These are phyloP conservation scores for Diplocarpon rosae DNA, from an alignment of 2,329 filamentous ascomycete species.

Conservation along the genomic window DNA sequence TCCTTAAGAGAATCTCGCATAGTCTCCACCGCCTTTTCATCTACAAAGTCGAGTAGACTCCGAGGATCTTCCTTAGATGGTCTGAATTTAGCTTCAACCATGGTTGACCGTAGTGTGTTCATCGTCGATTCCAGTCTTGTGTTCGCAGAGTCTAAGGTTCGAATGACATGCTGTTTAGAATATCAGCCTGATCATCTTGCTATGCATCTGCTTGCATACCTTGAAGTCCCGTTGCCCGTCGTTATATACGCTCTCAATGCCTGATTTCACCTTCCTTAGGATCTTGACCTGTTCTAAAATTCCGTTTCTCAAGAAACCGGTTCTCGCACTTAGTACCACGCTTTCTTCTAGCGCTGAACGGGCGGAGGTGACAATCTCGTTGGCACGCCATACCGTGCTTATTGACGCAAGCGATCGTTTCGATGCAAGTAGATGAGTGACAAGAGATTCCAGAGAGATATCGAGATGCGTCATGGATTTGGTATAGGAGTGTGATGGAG, in stretches of 20 bases:
- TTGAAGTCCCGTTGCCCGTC: constrained; percentile 48
- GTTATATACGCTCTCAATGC: constrained; percentile 45
- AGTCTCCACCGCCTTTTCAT: constrained; percentile 56
- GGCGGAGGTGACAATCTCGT: constrained; percentile 71
- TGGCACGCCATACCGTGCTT: constrained; percentile 70
- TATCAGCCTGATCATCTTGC: constrained; percentile 1
- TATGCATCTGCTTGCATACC: constrained; percentile 11
- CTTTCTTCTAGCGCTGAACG: constrained; percentile 68
- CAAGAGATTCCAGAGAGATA: constrained; percentile 59
- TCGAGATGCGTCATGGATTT: constrained; percentile 17
- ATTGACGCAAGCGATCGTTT: constrained; percentile 83
- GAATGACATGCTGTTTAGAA: constrained; percentile 39
- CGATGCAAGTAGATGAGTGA: constrained; percentile 73
- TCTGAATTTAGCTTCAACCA: constrained; percentile 53
- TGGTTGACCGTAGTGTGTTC: constrained; percentile 49
- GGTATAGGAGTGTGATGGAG: constrained; percentile 14
- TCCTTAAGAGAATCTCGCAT: constrained; percentile 57
- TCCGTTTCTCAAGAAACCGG: constrained; percentile 53
- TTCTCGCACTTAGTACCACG: constrained; percentile 59
- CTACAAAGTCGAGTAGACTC: constrained; percentile 65
- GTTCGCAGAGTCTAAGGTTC: constrained; percentile 56
- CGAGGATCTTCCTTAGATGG: constrained; percentile 47
- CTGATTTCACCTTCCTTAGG: constrained; percentile 39
- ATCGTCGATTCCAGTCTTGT: constrained; percentile 55
- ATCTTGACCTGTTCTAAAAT: constrained; percentile 46